Base-by-base conservation (phyloP, 805 yeast genomes). In the Groenewaldozyma salmanticensis region DNA sequence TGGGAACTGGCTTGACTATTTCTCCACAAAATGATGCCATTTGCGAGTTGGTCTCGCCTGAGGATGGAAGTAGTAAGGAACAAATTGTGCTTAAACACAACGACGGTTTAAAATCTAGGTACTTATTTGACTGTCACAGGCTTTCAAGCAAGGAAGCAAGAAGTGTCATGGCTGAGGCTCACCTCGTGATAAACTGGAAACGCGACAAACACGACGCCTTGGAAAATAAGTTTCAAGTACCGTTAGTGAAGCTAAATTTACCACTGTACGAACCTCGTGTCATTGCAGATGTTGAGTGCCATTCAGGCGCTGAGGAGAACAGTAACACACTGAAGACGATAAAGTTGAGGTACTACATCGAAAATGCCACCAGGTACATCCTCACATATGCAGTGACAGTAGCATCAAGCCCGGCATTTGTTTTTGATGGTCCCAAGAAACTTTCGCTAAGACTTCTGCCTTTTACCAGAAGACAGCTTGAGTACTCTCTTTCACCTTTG, bases 201-300 rank as follows among this genome's bases (percentile, higher is more conserved):
- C 49, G 64, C 16, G 19, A 17, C 15, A 21, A n/a, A 13, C 31
- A 24, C 6, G 31, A 15, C 16, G 27, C 27, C 16, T 18, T 17
- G 1, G 31, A 31, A 13, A 54, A 54, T 27, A 42, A 33, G 13
- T 53, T 50, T 31, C 35, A 39, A 4, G 31, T 55, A 4, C 55
- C 62, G 6, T 60, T 70, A 9, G 71, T 77, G 69, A 75, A 74
- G 39, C 64, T 78, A 2, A 57, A 67, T 1, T 53, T 82, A 16
- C 83, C 88, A 2, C 65, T 79, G 37, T 66, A 77, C 42, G 90
- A 82, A 52, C 90, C 92, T 3, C 58, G 92, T 38, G 76, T 79
- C 2, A 57, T 82, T 24, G 64, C 79, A 2, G 60, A 57, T 33
- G n/a, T 39, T 33, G 40, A 39, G 19, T 11, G 35, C 27, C 9